Conservation (phyloP, 2,329 filamentous ascomycete genomes). For the Didymella lethalis region DNA sequence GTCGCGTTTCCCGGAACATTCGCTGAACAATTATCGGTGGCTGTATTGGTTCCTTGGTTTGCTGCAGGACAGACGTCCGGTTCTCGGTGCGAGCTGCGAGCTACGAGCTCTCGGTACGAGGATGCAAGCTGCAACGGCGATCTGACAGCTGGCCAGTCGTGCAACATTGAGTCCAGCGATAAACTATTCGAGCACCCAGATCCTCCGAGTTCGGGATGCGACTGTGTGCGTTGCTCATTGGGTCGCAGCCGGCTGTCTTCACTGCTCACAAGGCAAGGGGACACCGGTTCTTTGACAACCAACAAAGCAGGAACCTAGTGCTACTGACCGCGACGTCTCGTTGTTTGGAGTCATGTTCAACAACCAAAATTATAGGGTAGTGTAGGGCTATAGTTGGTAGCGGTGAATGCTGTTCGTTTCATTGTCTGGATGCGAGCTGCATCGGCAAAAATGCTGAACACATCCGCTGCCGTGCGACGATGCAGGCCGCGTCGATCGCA, state of each 20-base stretch:
- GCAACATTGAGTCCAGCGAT: constrained; percentile 14
- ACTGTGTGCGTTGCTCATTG: constrained; percentile 10
- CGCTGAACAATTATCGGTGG: constrained; percentile 11
- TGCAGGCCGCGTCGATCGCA: constrained; percentile 16
- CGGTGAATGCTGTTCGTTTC: constrained; percentile 20
- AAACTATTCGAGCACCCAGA: constrained; percentile 1
- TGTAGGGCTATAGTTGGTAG: constrained; percentile 11
- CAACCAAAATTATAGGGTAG: constrained; percentile 9
- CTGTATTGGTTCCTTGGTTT: constrained; percentile 15
- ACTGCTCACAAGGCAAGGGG: constrained; percentile 5
- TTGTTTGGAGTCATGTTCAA: constrained; percentile 18
- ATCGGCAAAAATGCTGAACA: constrained; percentile 11
- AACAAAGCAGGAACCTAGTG: constrained; percentile 11
- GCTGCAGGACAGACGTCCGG: constrained; percentile 10
- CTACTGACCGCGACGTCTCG: not conserved
- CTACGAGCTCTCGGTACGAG: constrained; percentile 8
- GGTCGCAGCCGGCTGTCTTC: constrained; percentile 11
- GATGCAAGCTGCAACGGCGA: constrained; percentile 14
- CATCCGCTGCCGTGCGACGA: constrained; percentile 20
- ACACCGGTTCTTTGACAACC: constrained; percentile 10
- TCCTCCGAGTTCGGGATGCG: constrained; percentile 4
- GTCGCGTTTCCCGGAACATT: constrained; percentile 7
- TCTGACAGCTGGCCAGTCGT: constrained; percentile 19
- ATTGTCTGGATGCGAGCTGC: constrained; percentile 12
- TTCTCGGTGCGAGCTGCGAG: constrained; percentile 20